Percentiles rank a stretch among this genome's conserved stretches.
Evolutionary conservation across 1,139 yeast species (phyloP).

Genomic region (Pichia sp.): DNA sequence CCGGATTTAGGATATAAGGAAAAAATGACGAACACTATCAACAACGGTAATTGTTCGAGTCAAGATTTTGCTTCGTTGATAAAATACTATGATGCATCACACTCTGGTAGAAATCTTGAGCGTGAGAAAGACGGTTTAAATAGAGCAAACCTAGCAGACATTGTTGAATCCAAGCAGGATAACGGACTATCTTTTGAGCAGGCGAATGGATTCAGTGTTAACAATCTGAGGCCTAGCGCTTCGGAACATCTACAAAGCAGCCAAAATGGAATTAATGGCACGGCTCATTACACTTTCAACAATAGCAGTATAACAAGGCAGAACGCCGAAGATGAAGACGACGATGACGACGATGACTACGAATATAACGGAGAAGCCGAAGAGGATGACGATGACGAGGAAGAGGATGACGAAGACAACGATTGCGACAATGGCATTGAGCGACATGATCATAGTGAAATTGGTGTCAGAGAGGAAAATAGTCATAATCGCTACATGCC

Average conservation of each 20-base stretch:
- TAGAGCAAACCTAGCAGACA: background rate
- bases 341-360: slow-evolving; percentile 18
- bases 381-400: slow-evolving; percentile 15
- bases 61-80: slow-evolving; percentile 15
- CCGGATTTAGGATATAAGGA: background rate
- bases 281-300: background rate
- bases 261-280: background rate
- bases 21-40: background rate
- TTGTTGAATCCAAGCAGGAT: background rate
- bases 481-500: background rate
- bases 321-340: slow-evolving; percentile 14
- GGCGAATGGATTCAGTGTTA: background rate
- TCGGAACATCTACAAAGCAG: background rate
- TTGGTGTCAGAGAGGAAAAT: background rate
- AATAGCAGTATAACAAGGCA: background rate
- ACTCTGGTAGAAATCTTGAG: background rate
- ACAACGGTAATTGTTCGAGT: background rate
- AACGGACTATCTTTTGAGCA: background rate
- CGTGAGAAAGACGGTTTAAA: background rate
- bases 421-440: slow-evolving; percentile 11
- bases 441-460: background rate
- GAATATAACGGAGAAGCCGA: slow-evolving; percentile 20
- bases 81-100: slow-evolving; percentile 12
- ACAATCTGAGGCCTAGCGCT: background rate
- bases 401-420: slow-evolving; percentile 12